Evolutionary conservation across 148 eudicot species (phyloP).

Genomic region (Selenicereus undatus): DNA sequence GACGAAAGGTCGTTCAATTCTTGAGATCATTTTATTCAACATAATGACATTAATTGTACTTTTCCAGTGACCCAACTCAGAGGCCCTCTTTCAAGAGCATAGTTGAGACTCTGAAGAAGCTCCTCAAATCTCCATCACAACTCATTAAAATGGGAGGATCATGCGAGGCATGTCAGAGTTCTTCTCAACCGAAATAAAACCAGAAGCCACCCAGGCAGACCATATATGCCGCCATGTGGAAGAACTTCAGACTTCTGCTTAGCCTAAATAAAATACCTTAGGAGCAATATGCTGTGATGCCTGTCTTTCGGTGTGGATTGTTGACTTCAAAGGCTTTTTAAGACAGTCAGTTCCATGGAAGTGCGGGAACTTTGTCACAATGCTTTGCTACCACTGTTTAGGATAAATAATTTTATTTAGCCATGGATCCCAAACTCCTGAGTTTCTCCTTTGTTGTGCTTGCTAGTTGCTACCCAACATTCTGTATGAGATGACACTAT

Average conservation of each 20-base stretch:
- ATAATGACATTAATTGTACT: not conserved
- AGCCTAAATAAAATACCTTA: not conserved
- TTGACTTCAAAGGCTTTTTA: no score
- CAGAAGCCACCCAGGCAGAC: not conserved
- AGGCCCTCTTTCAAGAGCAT: slow-evolving; percentile 72
- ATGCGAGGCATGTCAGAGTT: slow-evolving; percentile 10
- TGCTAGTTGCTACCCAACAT: no score
- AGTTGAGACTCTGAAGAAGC: slow-evolving; percentile 75
- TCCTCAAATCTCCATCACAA: slow-evolving; percentile 76
- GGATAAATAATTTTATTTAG: no score
- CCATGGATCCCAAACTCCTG: no score
- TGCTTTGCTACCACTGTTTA: no score
- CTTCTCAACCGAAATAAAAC: not conserved
- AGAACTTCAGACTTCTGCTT: not conserved
- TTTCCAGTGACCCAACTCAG: slow-evolving; percentile 64
- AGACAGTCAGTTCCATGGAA: no score
- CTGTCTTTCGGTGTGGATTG: no score
- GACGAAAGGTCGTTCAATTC: not conserved
- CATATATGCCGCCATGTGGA: not conserved
- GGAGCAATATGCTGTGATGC: no score
- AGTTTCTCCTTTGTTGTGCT: no score
- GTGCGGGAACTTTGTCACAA: no score
- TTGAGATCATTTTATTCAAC: no score
- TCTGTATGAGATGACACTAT: no score
- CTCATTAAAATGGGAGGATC: slow-evolving; percentile 64